Base-by-base conservation (phyloP, 2,329 filamentous ascomycete genomes). In the Botrytis elliptica region DNA sequence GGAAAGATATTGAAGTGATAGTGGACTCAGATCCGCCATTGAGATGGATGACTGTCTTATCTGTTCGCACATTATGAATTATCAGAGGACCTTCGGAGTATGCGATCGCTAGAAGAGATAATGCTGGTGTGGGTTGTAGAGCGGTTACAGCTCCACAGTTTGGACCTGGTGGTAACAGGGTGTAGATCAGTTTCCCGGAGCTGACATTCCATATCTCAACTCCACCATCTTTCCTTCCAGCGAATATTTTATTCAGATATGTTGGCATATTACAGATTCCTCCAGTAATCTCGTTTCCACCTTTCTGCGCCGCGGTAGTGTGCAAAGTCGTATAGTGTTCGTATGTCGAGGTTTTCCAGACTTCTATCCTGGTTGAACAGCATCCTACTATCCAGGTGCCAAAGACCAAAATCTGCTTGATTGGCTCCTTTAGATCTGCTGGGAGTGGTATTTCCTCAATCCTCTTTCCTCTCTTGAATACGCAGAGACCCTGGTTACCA, bases 171-270 rank as follows among this genome's bases (percentile, higher is more conserved):
- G 96, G 93, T 22, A 96, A 85, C 70, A 99, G 91, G 2, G 94
- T 97, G 82, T 98, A 97, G 42, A 99, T 89, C 71, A 98, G 86
- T 82, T 97, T 97, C 66, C 89, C 95, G 5, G 93, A 97, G 81
- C 92, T 97, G 75, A 99, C 86, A 81, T 99, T 99, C 95, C 96
- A 99, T 69, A 99, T 97, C 81, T 99, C 96, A 14, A 98, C 91
- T 82, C 91, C 92, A 10, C 96, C 96, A 81, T 99, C 94, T 76
- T 88, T 89, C 79, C 94, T 91, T 16, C 94, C 97, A 4, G 94
- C 92, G 77, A 98, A 94, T 63, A 99, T 89, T 83, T 99, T 99
- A 86, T 99, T 99, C 75, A 99, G 84, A 82, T 94, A 97, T 0
- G 96, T 98, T 1, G 95, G 95, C 91, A 98, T 94, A 79, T 89